Evolutionary conservation across 192 early-diverging fungal species (phyloP).

Genomic region (Dispira simplex): DNA sequence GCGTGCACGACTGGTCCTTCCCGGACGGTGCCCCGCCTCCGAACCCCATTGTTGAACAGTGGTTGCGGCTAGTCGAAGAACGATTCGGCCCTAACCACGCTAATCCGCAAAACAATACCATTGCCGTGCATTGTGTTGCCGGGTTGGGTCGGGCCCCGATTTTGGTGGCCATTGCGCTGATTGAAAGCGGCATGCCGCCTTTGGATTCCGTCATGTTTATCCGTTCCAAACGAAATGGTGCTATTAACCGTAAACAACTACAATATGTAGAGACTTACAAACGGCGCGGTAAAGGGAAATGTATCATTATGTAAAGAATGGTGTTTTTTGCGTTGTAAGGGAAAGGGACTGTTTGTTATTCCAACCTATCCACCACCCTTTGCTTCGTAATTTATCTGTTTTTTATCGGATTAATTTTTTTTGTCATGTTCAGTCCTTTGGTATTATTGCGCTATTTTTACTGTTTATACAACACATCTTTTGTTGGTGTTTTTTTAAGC

Average conservation of each 20-base stretch:
- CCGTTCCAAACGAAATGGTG: slow-evolving; percentile 53
- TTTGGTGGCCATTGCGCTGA: slow-evolving; percentile 64
- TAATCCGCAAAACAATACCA: slow-evolving; percentile 21
- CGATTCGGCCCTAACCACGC: slow-evolving; percentile 20
- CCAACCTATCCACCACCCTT: too few relatives aligned
- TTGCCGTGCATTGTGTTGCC: slow-evolving; percentile 90
- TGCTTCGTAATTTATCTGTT: too few relatives aligned
- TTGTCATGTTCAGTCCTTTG: too few relatives aligned
- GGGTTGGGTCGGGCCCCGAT: slow-evolving; percentile 91
- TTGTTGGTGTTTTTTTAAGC: too few relatives aligned
- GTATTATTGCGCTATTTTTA: too few relatives aligned
- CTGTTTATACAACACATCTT: too few relatives aligned
- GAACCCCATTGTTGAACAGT: slow-evolving; percentile 32
- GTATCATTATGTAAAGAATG: too few relatives aligned
- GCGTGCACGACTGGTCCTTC: slow-evolving; percentile 34
- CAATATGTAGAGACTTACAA: slow-evolving; percentile 17
- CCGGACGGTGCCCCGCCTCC: slow-evolving; percentile 20
- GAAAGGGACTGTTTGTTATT: too few relatives aligned
- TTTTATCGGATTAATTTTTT: too few relatives aligned
- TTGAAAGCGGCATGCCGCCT: slow-evolving; percentile 63
- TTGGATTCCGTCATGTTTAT: slow-evolving; percentile 61
- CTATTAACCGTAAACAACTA: slow-evolving; percentile 69
- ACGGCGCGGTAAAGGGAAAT: too few relatives aligned
- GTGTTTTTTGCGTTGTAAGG: too few relatives aligned
- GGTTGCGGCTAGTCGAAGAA: slow-evolving; percentile 44